Conservation (phyloP, 1,139 yeast species). For the Suhomyces bolitotheri region DNA sequence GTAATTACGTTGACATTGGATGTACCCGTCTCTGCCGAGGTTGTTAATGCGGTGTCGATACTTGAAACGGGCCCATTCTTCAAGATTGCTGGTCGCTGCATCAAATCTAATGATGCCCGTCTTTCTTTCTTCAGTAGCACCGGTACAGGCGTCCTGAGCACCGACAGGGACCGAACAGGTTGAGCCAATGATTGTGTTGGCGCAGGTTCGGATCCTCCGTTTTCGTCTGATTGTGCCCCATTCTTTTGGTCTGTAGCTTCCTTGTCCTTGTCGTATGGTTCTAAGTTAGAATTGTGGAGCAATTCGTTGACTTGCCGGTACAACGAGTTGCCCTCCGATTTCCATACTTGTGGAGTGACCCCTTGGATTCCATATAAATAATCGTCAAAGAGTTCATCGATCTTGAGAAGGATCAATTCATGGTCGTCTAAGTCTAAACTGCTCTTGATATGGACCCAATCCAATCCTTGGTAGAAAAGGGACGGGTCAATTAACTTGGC, state of each 20-base stretch:
- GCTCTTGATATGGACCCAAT: constrained; percentile 20
- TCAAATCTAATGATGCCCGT: constrained; percentile 35
- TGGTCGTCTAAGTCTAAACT: constrained; percentile 17
- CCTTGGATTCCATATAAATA: constrained; percentile 12
- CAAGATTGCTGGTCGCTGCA: constrained; percentile 14
- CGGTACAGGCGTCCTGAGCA: no score
- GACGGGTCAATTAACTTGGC: constrained; percentile 15
- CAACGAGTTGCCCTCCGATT: constrained; percentile 2
- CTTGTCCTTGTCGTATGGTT: no score
- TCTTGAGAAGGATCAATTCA: constrained; percentile 23
- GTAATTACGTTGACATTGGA: constrained; percentile 39
- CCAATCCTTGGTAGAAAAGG: constrained; percentile 20
- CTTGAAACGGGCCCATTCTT: constrained; percentile 6
- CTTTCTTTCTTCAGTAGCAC: constrained; percentile 20
- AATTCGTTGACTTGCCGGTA: constrained; percentile 1
- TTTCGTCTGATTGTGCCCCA: background rate
- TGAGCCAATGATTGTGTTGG: no score
- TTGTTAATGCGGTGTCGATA: constrained; percentile 24
- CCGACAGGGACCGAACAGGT: no score
- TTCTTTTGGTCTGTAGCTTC: background rate
- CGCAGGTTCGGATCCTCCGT: background rate
- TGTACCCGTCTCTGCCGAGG: constrained; percentile 34
- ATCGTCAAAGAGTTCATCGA: constrained; percentile 27
- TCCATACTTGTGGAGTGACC: constrained; percentile 4
- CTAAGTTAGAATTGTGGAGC: constrained; percentile 5